A percentile compares a stretch with the other conserved stretches of the same genome.
Evolutionary conservation across 495 filamentous ascomycete genomes (phyloP).

Genomic region (Venustampulla echinocandica): DNA sequence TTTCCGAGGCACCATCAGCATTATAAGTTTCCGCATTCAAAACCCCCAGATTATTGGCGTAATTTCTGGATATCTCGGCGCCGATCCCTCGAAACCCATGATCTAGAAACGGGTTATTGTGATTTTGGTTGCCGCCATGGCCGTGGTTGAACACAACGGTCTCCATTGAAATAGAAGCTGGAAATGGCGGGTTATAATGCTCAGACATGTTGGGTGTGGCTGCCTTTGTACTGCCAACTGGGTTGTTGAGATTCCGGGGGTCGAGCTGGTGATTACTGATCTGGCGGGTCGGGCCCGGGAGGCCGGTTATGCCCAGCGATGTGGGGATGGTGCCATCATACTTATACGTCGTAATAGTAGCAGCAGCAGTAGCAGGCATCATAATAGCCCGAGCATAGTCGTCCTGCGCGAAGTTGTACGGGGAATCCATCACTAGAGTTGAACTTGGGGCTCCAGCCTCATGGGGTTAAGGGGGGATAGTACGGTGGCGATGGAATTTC

Average conservation of each 20-base stretch:
- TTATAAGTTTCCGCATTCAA: slow-evolving; percentile 42
- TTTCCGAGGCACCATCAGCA: slow-evolving; percentile 14
- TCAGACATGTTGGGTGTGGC: background rate
- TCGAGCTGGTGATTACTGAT: slow-evolving; percentile 20
- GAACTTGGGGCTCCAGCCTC: background rate
- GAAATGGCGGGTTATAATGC: too few species aligned
- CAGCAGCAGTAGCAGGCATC: slow-evolving; percentile 18
- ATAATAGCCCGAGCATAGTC: slow-evolving; percentile 19
- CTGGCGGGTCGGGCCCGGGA: background rate
- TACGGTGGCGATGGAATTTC: background rate
- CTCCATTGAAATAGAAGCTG: too few species aligned
- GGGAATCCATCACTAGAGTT: slow-evolving; percentile 10
- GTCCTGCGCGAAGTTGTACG: slow-evolving; percentile 13
- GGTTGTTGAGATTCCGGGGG: background rate
- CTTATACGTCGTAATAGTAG: slow-evolving; percentile 1
- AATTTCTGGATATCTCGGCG: slow-evolving; percentile 9
- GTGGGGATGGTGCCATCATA: background rate
- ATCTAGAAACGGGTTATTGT: slow-evolving; percentile 9
- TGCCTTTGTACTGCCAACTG: background rate
- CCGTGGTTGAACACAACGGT: slow-evolving; percentile 8
- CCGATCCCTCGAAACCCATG: slow-evolving; percentile 6
- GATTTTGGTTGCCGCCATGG: background rate
- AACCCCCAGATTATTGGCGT: slow-evolving; percentile 31
- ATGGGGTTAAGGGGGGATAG: background rate
- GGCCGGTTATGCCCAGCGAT: background rate